phyloP scores from a whole-genome alignment of 1,139 yeast species.

The Nakaseomyces glabratus region DNA sequence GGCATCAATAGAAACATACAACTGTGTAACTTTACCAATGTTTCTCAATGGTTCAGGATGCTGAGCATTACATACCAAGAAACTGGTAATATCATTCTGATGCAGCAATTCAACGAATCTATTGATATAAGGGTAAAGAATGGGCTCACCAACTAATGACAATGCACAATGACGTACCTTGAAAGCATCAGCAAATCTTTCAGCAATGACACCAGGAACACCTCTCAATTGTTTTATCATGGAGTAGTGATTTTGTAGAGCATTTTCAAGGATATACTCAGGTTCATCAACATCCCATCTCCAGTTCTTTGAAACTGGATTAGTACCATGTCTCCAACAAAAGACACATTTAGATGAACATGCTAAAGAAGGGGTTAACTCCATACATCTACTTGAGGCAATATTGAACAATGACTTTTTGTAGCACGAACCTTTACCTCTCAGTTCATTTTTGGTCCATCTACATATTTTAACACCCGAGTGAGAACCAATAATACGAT shows the following conservation, averaged over 20 bases:
- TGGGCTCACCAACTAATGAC: slow-evolving; percentile 90
- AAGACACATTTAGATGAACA: slow-evolving; percentile 94
- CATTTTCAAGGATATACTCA: slow-evolving; percentile 73
- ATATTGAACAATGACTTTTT: slow-evolving; percentile 89
- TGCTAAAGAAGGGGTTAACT: slow-evolving; percentile 85
- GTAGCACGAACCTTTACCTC: slow-evolving; percentile 93
- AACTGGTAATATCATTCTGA: slow-evolving; percentile 68
- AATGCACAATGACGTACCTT: slow-evolving; percentile 84
- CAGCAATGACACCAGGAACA: slow-evolving; percentile 88
- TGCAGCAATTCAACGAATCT: slow-evolving; percentile 76
- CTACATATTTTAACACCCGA: slow-evolving; percentile 93
- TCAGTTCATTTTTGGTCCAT: slow-evolving; percentile 90
- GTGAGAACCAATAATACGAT: slow-evolving; percentile 86
- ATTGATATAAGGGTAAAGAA: slow-evolving; percentile 83
- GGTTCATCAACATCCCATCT: slow-evolving; percentile 94
- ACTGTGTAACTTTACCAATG: slow-evolving; percentile 71
- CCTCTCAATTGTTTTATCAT: slow-evolving; percentile 93
- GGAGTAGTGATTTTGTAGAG: slow-evolving; percentile 78
- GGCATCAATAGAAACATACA: slow-evolving; percentile 89
- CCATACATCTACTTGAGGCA: slow-evolving; percentile 88
- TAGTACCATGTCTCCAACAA: slow-evolving; percentile 97
- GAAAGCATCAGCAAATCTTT: slow-evolving; percentile 84
- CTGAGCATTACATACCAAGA: slow-evolving; percentile 90
- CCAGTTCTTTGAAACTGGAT: slow-evolving; percentile 95
- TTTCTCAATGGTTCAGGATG: slow-evolving; percentile 76